These are phyloP conservation scores for Rutidosis leptorrhynchoides DNA, from an alignment of 129 eudicot genomes.

Conservation along the genomic window DNA sequence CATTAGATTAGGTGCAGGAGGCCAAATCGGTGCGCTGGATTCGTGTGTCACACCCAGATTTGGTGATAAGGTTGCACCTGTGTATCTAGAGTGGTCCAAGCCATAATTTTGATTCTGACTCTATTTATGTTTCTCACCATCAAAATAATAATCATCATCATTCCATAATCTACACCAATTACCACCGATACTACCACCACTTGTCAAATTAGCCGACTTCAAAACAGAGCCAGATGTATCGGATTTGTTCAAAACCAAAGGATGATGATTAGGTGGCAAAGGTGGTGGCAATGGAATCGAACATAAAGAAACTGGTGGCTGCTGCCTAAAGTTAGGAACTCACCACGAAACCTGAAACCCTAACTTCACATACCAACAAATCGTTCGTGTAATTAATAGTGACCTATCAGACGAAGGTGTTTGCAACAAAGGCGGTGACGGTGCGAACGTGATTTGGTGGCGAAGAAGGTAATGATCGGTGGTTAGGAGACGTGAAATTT, in stretches of 20 bases:
- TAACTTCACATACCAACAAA: no score
- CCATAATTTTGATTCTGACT: slow-evolving; percentile 27
- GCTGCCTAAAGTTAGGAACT: no score
- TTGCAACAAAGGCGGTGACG: no score
- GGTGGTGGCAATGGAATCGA: slow-evolving; percentile 37
- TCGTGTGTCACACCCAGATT: no score
- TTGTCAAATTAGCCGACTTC: slow-evolving; percentile 19
- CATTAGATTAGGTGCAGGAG: slow-evolving; percentile 34
- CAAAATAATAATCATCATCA: slow-evolving; percentile 43
- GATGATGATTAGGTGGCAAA: slow-evolving; percentile 34
- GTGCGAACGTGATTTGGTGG: no score
- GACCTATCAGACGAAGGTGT: no score
- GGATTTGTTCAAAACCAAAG: slow-evolving; percentile 30
- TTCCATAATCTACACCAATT: slow-evolving; percentile 51
- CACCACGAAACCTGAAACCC: no score
- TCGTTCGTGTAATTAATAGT: no score
- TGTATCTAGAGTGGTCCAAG: slow-evolving; percentile 42
- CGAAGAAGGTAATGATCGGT: no score
- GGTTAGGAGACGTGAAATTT: no score
- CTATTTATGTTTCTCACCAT: slow-evolving; percentile 49
- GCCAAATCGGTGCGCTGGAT: no score
- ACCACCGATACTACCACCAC: slow-evolving; percentile 20
- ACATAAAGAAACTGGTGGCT: slow-evolving; percentile 14
- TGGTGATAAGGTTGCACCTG: no score
- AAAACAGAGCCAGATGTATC: slow-evolving; percentile 30